Evolutionary conservation across 768 basidiomycete species (phyloP).

Genomic region (Calvatia gigantea): DNA sequence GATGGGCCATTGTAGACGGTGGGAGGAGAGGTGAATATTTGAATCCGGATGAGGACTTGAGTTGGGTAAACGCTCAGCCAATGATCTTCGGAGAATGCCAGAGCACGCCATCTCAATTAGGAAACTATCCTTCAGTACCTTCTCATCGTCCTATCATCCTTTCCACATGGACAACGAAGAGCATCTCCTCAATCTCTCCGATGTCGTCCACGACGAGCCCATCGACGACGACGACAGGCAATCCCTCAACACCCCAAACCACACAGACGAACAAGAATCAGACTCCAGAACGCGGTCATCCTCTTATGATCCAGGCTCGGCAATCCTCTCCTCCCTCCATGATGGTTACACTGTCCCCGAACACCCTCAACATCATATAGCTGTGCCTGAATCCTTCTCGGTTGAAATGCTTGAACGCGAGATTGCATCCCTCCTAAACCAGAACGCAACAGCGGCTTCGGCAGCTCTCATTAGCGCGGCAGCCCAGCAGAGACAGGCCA

Average conservation of each 20-base stretch:
- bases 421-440: conserved; percentile 69
- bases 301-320: conserved; percentile 29
- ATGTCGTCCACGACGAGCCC: conserved; percentile 81
- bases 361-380: conserved; percentile 31
- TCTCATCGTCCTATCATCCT: conserved; percentile 9
- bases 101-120: conserved; percentile 9
- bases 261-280: conserved; percentile 26
- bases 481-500: conserved; percentile 61
- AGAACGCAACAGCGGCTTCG: conserved; percentile 69
- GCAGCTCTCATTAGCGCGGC: conserved; percentile 63
- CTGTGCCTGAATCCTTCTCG: conserved; percentile 48
- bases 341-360: conserved; percentile 33
- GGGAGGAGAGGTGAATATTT: conserved; percentile 2
- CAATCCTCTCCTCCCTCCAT: conserved; percentile 36
- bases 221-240: conserved; percentile 54
- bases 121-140: conserved; percentile 9
- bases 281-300: conserved; percentile 19
- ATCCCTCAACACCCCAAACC: conserved; percentile 23
- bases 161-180: conserved; percentile 52
- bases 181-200: conserved; percentile 70
- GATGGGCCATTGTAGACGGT: conserved; percentile 29
- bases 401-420: conserved; percentile 78
- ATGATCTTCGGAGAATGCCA: conserved; percentile 8
- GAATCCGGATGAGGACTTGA: too few relatives aligned
- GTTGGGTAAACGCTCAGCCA: neutral